Evolutionary conservation across 495 filamentous ascomycete genomes (phyloP).

Genomic region (Neurospora sp.): DNA sequence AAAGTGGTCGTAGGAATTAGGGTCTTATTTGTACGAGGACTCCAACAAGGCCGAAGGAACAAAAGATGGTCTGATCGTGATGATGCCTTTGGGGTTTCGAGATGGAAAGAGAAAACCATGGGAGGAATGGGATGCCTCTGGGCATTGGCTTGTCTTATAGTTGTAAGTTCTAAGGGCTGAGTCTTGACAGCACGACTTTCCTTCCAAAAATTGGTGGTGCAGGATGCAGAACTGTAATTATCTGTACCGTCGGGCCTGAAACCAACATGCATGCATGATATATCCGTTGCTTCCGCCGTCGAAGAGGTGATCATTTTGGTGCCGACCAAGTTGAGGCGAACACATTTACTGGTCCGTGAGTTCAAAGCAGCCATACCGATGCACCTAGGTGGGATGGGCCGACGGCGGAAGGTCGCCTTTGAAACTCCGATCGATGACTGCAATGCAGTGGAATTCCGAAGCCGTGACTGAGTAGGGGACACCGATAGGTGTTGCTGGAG

Average conservation of each 20-base stretch:
- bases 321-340: background rate
- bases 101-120: background rate
- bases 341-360: background rate
- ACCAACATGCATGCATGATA: background rate
- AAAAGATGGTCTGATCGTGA: background rate
- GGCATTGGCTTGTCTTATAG: background rate
- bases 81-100: background rate
- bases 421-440: background rate
- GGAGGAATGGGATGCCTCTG: background rate
- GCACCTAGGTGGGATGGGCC: background rate
- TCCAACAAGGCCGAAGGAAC: background rate
- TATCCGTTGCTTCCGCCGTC: background rate
- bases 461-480: background rate
- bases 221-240: background rate
- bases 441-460: background rate
- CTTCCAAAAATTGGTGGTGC: background rate
- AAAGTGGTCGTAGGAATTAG: background rate
- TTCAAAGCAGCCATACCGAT: background rate
- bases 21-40: background rate
- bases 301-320: background rate
- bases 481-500: background rate
- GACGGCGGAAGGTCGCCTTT: background rate
- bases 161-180: background rate
- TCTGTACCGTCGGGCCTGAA: background rate
- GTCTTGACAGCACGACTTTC: background rate